A percentile compares a stretch with the other conserved stretches of the same genome.
These are phyloP conservation scores for Strigomonas oncopelti DNA, from an alignment of 208 protist genomes.

Conservation along the genomic window DNA sequence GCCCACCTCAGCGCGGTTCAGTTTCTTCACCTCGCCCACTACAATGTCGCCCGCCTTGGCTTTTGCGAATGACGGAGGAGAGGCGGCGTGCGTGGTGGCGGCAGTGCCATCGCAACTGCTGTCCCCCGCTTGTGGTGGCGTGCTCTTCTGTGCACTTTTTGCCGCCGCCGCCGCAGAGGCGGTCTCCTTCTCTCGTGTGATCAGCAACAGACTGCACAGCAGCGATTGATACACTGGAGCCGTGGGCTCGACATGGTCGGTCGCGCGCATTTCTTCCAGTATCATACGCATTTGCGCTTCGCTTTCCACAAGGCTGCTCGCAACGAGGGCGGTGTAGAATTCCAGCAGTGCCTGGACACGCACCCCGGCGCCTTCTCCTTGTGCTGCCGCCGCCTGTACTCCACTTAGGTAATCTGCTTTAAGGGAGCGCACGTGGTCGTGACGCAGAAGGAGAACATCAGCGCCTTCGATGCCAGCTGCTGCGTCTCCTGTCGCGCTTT, in stretches of 20 bases:
- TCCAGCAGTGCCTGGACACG: constrained; percentile 13
- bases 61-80: background rate
- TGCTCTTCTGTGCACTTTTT: no score
- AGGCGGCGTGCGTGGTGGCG: background rate
- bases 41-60: constrained; percentile 13
- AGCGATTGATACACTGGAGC: constrained; percentile 42
- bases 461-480: background rate
- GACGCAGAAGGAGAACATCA: background rate
- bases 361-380: no score
- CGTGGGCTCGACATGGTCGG: constrained; percentile 52
- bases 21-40: constrained; percentile 18
- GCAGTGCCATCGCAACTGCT: no score
- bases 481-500: no score
- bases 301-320: constrained; percentile 25
- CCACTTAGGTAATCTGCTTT: background rate
- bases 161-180: no score
- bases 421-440: background rate
- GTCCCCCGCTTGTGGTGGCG: no score
- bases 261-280: constrained; percentile 41
- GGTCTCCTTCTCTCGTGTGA: background rate
- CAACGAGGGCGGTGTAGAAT: constrained; percentile 57
- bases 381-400: background rate
- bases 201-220: constrained; percentile 25
- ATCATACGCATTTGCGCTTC: constrained; percentile 41
- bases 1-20: constrained; percentile 26